Evolutionary conservation across 2,329 filamentous ascomycete species (phyloP).

Genomic region (Colletotrichum tamarilloi): DNA sequence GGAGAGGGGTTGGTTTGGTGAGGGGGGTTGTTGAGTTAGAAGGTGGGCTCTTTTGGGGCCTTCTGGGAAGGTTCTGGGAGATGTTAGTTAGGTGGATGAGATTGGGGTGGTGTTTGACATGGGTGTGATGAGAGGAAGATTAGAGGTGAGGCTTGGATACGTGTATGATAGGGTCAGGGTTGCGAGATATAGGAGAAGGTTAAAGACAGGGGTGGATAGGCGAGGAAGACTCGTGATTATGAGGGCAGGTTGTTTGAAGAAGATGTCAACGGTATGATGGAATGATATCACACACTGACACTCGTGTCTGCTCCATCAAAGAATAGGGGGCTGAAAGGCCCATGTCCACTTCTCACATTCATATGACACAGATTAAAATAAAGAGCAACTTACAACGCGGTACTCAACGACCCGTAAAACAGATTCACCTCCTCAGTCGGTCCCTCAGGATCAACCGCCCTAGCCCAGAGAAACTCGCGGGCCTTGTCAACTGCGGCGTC

Average conservation of each 20-base stretch:
- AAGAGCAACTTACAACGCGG: slow-evolving; percentile 63
- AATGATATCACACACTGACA: no score
- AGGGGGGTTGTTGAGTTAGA: slow-evolving; percentile 60
- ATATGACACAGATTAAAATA: background rate
- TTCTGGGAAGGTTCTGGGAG: slow-evolving; percentile 43
- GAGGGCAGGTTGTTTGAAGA: no score
- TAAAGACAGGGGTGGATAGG: no score
- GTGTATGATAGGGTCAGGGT: no score
- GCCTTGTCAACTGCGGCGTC: slow-evolving; percentile 62
- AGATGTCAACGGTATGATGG: no score
- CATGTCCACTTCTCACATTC: background rate
- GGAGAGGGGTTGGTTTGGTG: slow-evolving; percentile 50
- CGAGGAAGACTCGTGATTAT: no score
- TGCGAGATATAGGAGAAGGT: no score
- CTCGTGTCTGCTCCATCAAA: background rate
- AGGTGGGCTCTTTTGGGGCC: slow-evolving; percentile 62
- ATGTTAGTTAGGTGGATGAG: background rate
- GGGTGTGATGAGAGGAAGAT: no score
- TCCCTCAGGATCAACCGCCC: slow-evolving; percentile 54
- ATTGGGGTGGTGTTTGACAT: background rate
- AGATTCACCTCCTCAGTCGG: slow-evolving; percentile 73
- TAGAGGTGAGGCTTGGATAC: no score
- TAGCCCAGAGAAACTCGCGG: slow-evolving; percentile 64
- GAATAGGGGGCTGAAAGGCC: background rate
- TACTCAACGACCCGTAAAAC: slow-evolving; percentile 74